Percentiles rank a stretch among this genome's conserved stretches.
Evolutionary conservation across 139 green algal species (phyloP).

Genomic region (Eudorina sp.): DNA sequence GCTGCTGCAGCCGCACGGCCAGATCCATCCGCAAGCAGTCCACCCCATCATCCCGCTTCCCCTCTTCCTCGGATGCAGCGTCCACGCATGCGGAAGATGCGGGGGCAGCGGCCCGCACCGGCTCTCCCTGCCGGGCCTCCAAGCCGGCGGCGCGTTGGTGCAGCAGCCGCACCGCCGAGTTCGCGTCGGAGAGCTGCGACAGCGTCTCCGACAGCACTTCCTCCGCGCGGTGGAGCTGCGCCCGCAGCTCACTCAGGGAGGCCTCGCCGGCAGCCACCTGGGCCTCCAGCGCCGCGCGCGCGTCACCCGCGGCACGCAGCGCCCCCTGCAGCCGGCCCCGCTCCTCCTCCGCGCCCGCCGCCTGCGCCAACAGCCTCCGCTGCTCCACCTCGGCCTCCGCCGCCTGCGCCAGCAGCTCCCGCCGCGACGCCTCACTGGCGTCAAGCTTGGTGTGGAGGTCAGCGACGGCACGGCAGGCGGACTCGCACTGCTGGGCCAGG

Average conservation of each 20-base stretch:
- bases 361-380: background rate
- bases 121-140: too few relatives aligned
- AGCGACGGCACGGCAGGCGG: background rate
- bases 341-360: background rate
- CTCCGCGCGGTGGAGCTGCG: background rate
- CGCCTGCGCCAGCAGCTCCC: background rate
- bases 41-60: background rate
- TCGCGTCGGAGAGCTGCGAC: background rate
- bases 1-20: background rate
- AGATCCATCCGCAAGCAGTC: background rate
- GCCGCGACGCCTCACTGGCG: background rate
- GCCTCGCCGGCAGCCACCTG: background rate
- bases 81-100: too few relatives aligned
- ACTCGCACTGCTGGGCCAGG: background rate
- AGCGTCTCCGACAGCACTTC: constrained; percentile 1
- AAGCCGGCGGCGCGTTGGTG: background rate
- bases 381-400: background rate
- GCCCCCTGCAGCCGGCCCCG: background rate
- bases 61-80: background rate
- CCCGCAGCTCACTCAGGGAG: background rate
- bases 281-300: background rate
- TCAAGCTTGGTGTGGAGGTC: background rate
- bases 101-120: too few relatives aligned
- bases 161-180: background rate
- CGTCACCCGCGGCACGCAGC: background rate